Base-by-base conservation (phyloP, 2,329 filamentous ascomycete genomes). In the Nigrospora oryzae region DNA sequence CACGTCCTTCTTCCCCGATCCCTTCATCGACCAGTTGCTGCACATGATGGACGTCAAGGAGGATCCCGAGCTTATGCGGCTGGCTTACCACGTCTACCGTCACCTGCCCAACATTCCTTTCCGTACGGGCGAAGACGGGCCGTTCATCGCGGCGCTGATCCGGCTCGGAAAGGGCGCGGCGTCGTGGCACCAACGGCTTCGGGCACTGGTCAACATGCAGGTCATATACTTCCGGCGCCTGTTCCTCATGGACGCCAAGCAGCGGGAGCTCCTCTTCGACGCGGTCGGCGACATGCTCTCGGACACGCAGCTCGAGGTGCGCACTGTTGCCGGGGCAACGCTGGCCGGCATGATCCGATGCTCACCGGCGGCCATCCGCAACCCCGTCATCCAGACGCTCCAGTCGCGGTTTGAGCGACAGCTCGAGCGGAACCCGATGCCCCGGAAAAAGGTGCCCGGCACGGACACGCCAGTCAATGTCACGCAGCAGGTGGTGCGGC, bases 21-120 rank as follows among this genome's bases (percentile, higher is more conserved):
- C 85, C 0, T 91, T 97, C 59, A 93, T 95, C 63, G 87, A 93
- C 56, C 87, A 96, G 62, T 78, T 98, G 13, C 71, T 98, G 43
- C 90, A 98, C 70, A 98, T 98, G 93, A 98, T 98, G 91, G 93
- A 98, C 59, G 89, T 98, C 62, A 97, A 97, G 64, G 93, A 98
- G 64, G 93, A 98, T 57, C 89, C 89, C 0, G 94, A 98, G 64
- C 76, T 98, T 2, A 94, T 96, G 73, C 84, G 86, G 11, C 76
- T 96, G 10, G 91, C 93, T 0, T 98, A 97, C 61, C 89, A 95
- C 59, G 93, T 98, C 36, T 98, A 97, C 71, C 85, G 91, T 7
- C 91, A 98, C 59, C 71, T 98, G 14, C 89, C 93, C 13, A 98
- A 98, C 62, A 89, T 98, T 46, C 90, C 93, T 0, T 91, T 96